Percentiles rank a stretch among this genome's conserved stretches.
These are phyloP conservation scores for Aspergillus baeticus DNA, from an alignment of 495 filamentous ascomycete species.

Conservation along the genomic window DNA sequence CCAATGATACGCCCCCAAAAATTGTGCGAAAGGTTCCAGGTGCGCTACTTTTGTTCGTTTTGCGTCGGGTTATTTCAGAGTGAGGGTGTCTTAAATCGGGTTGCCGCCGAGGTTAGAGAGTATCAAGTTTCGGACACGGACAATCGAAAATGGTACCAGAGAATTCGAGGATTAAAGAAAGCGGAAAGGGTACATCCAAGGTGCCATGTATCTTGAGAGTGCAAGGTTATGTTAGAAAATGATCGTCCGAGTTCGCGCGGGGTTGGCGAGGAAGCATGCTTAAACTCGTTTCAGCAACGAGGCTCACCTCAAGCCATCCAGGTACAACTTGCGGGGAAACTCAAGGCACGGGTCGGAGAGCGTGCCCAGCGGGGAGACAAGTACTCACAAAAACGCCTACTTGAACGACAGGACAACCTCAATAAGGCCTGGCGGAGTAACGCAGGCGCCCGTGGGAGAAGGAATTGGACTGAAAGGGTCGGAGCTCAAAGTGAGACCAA, in stretches of 20 bases:
- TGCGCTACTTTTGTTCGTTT: not conserved
- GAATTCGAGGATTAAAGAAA: not conserved
- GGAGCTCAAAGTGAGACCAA: constrained; percentile 34
- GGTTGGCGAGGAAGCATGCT: constrained; percentile 15
- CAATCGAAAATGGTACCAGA: constrained; percentile 9
- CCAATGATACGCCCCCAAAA: not conserved
- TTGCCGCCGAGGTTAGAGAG: constrained; percentile 18
- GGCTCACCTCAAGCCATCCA: constrained; percentile 30
- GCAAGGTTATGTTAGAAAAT: constrained; percentile 8
- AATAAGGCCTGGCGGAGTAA: not conserved
- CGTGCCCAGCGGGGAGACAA: constrained; percentile 4
- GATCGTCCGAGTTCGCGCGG: constrained; percentile 16
- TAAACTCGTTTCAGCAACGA: constrained; percentile 12
- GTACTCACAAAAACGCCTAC: constrained; percentile 5
- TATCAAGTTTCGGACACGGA: constrained; percentile 6
- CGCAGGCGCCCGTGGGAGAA: constrained; percentile 19
- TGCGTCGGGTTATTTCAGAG: not conserved
- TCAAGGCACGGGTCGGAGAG: constrained; percentile 13
- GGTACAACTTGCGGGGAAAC: constrained; percentile 27
- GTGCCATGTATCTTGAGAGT: not conserved
- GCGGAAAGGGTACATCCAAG: constrained; percentile 1
- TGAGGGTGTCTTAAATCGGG: not conserved
- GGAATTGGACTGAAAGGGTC: constrained; percentile 21
- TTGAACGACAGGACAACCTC: constrained; percentile 3
- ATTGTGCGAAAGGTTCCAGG: not conserved